These are phyloP conservation scores for Colletotrichum lentis DNA, from an alignment of 2,329 filamentous ascomycete genomes.

Conservation along the genomic window DNA sequence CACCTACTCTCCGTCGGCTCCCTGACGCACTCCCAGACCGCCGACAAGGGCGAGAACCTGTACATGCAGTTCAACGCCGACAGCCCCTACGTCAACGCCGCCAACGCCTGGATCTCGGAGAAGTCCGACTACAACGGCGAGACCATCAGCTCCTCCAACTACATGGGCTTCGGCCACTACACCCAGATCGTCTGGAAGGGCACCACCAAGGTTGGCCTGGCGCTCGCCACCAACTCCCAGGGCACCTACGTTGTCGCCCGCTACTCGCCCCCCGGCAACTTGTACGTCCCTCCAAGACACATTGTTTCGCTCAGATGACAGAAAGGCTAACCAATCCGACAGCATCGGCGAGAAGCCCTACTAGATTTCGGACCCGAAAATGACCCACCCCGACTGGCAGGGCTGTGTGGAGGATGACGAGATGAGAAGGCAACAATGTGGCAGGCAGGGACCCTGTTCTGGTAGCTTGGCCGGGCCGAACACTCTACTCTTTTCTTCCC, in stretches of 20 bases:
- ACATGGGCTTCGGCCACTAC: slow-evolving; percentile 43
- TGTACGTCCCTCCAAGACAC: slow-evolving; percentile 32
- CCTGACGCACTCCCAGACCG: slow-evolving; percentile 34
- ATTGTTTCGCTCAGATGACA: background rate
- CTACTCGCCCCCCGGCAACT: slow-evolving; percentile 47
- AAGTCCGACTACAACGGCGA: slow-evolving; percentile 36
- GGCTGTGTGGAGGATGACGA: slow-evolving; percentile 10
- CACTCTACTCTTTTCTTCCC: background rate
- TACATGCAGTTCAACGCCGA: slow-evolving; percentile 35
- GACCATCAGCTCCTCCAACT: slow-evolving; percentile 34
- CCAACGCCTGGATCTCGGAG: slow-evolving; percentile 33
- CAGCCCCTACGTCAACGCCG: slow-evolving; percentile 31
- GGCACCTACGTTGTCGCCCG: slow-evolving; percentile 48
- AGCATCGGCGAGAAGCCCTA: slow-evolving; percentile 45
- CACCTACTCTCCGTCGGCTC: slow-evolving; percentile 34
- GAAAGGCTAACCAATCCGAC: background rate
- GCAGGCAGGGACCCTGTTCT: slow-evolving; percentile 3
- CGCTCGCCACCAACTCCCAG: slow-evolving; percentile 41
- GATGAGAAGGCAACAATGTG: slow-evolving; percentile 13
- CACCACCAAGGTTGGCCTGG: slow-evolving; percentile 47
- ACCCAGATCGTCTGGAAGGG: slow-evolving; percentile 47
- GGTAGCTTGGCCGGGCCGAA: slow-evolving; percentile 21
- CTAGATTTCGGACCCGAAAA: slow-evolving; percentile 29
- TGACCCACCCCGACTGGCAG: slow-evolving; percentile 11
- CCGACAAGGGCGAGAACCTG: slow-evolving; percentile 36